Conservation (phyloP, 345 rosid genomes). For the Aquilaria malaccensis region DNA sequence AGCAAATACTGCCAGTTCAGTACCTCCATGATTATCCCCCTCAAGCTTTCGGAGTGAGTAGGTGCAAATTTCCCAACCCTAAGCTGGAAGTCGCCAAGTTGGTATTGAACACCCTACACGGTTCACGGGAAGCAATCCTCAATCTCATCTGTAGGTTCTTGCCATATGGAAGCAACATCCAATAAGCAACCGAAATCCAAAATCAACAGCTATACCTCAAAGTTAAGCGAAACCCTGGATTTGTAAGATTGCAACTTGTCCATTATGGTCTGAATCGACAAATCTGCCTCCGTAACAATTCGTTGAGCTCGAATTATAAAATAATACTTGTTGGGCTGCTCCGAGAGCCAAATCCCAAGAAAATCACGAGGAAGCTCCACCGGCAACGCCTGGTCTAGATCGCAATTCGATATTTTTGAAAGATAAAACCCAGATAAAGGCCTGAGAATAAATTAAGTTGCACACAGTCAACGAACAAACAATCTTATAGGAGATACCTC, state of each 20-base stretch:
- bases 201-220: slow-evolving; percentile 39
- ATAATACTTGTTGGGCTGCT: slow-evolving; percentile 75
- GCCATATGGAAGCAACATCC: too few relatives aligned
- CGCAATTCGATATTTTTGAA: neutral
- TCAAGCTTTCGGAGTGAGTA: slow-evolving; percentile 67
- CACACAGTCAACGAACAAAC: neutral
- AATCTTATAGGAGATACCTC: slow-evolving; percentile 24
- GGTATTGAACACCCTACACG: slow-evolving; percentile 78
- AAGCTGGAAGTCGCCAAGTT: slow-evolving; percentile 76
- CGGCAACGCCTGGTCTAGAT: slow-evolving; percentile 38
- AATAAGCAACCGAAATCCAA: neutral
- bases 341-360: slow-evolving; percentile 64
- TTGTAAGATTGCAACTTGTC: slow-evolving; percentile 93
- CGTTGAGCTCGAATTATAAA: slow-evolving; percentile 64
- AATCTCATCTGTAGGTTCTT: neutral
- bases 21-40: slow-evolving; percentile 98
- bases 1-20: neutral
- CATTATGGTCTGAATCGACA: slow-evolving; percentile 77
- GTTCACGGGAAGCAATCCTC: neutral
- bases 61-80: slow-evolving; percentile 90
- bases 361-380: slow-evolving; percentile 76
- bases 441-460: neutral
- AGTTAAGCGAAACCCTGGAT: slow-evolving; percentile 61
- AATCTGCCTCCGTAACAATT: slow-evolving; percentile 72
- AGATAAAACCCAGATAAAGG: neutral